Evolutionary conservation across 2,329 filamentous ascomycete species (phyloP), one percentile per base, ranked within the genome.

Genomic region (Trichophyton verrucosum): DNA sequence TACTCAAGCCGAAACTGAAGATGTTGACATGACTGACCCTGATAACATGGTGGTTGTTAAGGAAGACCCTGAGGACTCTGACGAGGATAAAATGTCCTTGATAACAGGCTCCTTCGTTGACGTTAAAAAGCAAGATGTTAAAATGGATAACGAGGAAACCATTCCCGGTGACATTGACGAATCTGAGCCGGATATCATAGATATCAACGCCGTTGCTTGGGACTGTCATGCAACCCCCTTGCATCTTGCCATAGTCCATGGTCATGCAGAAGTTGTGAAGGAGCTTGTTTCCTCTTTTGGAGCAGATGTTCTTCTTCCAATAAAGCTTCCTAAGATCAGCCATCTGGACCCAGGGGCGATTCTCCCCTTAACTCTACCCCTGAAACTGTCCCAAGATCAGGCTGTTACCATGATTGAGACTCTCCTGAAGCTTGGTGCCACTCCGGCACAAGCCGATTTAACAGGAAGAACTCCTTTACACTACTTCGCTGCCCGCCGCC

Each of bases 191-290:
- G 89, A 95, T 71, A 81, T 91, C 59, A 92, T 88, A 70, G 84
- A 94, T 65, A 86, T 63, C 24, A 61, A 95, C 65, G 81, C 87
- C 1, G 70, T 88, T n/a, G 83, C 88, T 1, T 95, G 90, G 90
- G 89, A 95, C 66, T 81, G 80, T 3, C 83, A 85, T 3, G 82
- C 84, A 61, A 87, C 86, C 11, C 84, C 90, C 1, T 78, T 95
- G 3, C 90, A 95, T 70, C 79, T 91, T 30, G 90, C 90, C 6
- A 90, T 95, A 63, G 71, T 88, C 1, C 82, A 83, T 62, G 89
- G 88, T 0, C 85, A 92, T 65, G 76, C 81, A 27, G 80, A 86
- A 3, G 81, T 85, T 9, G 87, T 92, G 13, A 82, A 85, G 61
- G 72, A 83, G 24, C 80, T 95, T 5, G 86, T 88, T 59, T 60